Evolutionary conservation across 2,329 filamentous ascomycete genomes (phyloP).

Genomic region (Aspergillus fischeri): DNA sequence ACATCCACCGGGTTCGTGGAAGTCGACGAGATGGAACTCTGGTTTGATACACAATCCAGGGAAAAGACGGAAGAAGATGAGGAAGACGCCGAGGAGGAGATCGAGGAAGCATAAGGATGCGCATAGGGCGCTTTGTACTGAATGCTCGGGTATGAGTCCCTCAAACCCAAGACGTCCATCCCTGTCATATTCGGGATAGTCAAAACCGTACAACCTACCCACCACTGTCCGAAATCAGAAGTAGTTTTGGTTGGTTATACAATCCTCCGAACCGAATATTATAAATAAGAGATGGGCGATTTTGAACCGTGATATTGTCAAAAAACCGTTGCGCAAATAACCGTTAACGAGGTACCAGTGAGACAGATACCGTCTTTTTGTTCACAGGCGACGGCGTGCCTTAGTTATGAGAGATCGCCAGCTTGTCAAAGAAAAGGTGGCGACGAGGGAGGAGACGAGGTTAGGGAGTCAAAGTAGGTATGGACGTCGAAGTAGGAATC

Average conservation of each 20-base stretch:
- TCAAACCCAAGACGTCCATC: constrained; percentile 43
- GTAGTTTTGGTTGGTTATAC: constrained; percentile 14
- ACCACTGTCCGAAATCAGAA: constrained; percentile 12
- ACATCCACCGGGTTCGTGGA: constrained; percentile 59
- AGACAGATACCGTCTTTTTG: constrained; percentile 28
- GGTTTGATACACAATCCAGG: constrained; percentile 58
- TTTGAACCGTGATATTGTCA: constrained; percentile 19
- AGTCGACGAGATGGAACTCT: constrained; percentile 66
- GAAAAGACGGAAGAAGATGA: constrained; percentile 78
- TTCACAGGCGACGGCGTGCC: constrained; percentile 31
- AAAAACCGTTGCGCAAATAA: constrained; percentile 30
- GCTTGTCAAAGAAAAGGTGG: constrained; percentile 13
- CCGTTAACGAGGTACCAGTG: constrained; percentile 28
- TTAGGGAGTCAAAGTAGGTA: constrained; percentile 8
- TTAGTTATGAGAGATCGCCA: constrained; percentile 23
- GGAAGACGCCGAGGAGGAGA: constrained; percentile 71
- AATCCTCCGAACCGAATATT: constrained; percentile 12
- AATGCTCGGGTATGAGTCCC: constrained; percentile 34
- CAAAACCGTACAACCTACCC: constrained; percentile 19
- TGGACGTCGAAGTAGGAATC: constrained; percentile 7
- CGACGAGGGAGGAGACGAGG: constrained; percentile 3
- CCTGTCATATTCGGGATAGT: constrained; percentile 38
- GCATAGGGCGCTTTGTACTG: constrained; percentile 34
- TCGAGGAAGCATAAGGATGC: constrained; percentile 63
- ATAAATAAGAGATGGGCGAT: constrained; percentile 7